A percentile compares a stretch with the other conserved stretches of the same genome.
These are phyloP conservation scores for Verticillium albo-atrum DNA, from an alignment of 2,329 filamentous ascomycete species.

Conservation along the genomic window DNA sequence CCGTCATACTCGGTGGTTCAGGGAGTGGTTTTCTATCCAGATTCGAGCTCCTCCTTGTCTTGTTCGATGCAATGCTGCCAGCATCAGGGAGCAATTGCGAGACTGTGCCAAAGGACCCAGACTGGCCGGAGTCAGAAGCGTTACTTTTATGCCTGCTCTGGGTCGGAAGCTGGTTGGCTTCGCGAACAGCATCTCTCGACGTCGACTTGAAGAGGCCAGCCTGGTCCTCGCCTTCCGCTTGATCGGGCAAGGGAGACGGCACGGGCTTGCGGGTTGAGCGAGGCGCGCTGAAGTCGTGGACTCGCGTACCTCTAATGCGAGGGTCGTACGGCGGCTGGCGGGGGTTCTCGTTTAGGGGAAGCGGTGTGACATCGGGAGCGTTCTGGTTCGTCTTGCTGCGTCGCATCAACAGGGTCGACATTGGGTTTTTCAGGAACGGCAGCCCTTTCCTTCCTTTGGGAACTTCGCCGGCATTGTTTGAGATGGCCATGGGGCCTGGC, in stretches of 20 bases:
- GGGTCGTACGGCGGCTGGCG: conserved; percentile 54
- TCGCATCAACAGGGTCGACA: conserved; percentile 54
- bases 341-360: conserved; percentile 30
- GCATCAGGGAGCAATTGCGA: conserved; percentile 20
- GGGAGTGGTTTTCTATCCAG: conserved; percentile 12
- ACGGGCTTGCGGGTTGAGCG: conserved; percentile 28
- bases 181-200: conserved; percentile 9
- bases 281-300: conserved; percentile 64
- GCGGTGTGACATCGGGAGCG: conserved; percentile 34
- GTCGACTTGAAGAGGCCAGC: conserved; percentile 12
- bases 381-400: conserved; percentile 47
- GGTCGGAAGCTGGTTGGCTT: not conserved
- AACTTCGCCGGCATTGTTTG: conserved; percentile 28
- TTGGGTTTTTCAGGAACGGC: conserved; percentile 55
- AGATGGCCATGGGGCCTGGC: conserved; percentile 22
- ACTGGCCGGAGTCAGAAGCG: conserved; percentile 22
- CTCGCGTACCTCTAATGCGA: conserved; percentile 57
- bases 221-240: not conserved
- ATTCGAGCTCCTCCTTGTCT: conserved; percentile 9
- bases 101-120: conserved; percentile 17
- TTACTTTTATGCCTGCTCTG: conserved; percentile 17
- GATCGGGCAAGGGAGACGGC: not conserved
- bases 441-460: conserved; percentile 48
- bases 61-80: conserved; percentile 20
- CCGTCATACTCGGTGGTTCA: conserved; percentile 31